Evolutionary conservation across 2,329 filamentous ascomycete species (phyloP), one percentile per base, ranked within the genome.

Genomic region (Penicillium sp.): DNA sequence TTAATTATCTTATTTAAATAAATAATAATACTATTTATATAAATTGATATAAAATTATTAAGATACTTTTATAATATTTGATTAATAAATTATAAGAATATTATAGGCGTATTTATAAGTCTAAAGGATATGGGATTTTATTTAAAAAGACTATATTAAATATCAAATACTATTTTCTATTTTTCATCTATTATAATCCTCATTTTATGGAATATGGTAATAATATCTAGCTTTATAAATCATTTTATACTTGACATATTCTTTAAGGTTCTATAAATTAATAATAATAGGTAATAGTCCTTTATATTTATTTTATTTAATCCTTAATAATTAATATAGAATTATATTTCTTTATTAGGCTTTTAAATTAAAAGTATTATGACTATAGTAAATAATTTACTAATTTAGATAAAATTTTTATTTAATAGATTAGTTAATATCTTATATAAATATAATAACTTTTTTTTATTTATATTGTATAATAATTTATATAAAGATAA

Each of bases 101-200:
- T 45, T 53, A 29, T 41, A 46, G 42, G 32, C 14, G 14, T 34
- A 34, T 13, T 13, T 11, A 13, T 34, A 34, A 34, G 9, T 34
- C 31, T 34, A 34, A 34, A 34, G 14, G 9, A 14, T 34, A 1
- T 34, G 36, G 72, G 51, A 24, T 65, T 44, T 38, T 69, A 73
- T 41, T 73, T 55, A 55, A 55, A 74, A 21, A 63, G 40, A 4
- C 62, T 56, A 47, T 62, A 70, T 45, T 46, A 27, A 11, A 39
- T 68, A 16, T 55, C 48, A 56, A 74, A 73, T n/a, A 53, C 57
- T 7, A 48, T 74, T 48, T 72, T 73, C 56, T 56, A 72, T 59
- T 72, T 46, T 29, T 73, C 47, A n/a, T 6, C 8, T 2, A 27
- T 6, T n/a, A n/a, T n/a, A n/a, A n/a, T n/a, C n/a, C n/a, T n/a